phyloP scores from a whole-genome alignment of 116 monocot species.

The Zostera marina region DNA sequence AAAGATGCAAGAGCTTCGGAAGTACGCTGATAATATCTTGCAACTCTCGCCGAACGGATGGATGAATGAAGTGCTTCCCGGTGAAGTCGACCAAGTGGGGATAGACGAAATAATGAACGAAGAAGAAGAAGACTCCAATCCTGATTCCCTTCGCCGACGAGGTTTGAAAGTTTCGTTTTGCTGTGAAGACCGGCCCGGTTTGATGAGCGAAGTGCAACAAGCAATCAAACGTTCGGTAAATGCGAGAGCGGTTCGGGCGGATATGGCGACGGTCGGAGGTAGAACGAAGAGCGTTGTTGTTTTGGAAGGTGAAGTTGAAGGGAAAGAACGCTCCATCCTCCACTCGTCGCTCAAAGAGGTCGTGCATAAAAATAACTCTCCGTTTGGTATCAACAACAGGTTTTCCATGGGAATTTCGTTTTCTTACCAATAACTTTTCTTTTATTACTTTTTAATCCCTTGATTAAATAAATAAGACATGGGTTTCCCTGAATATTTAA shows the following conservation, averaged over 20 bases:
- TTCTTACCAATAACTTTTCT: too few species aligned
- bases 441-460: too few species aligned
- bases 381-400: neutral
- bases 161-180: constrained; percentile 38
- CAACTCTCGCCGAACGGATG: too few species aligned
- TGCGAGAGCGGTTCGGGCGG: constrained; percentile 41
- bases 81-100: constrained; percentile 35
- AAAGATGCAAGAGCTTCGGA: constrained; percentile 55
- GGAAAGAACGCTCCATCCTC: constrained; percentile 16
- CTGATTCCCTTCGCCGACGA: too few species aligned
- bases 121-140: neutral
- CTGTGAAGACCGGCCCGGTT: constrained; percentile 62
- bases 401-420: too few species aligned
- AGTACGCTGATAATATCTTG: too few species aligned
- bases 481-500: too few species aligned
- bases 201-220: constrained; percentile 40
- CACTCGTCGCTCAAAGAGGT: constrained; percentile 21
- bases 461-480: too few species aligned
- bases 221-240: constrained; percentile 38
- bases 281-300: constrained; percentile 48
- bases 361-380: neutral
- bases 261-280: constrained; percentile 58
- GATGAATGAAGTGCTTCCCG: constrained; percentile 14
- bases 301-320: constrained; percentile 15
- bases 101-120: constrained; percentile 1